Evolutionary conservation across 495 filamentous ascomycete species (phyloP).

Genomic region (Tuber magnatum): DNA sequence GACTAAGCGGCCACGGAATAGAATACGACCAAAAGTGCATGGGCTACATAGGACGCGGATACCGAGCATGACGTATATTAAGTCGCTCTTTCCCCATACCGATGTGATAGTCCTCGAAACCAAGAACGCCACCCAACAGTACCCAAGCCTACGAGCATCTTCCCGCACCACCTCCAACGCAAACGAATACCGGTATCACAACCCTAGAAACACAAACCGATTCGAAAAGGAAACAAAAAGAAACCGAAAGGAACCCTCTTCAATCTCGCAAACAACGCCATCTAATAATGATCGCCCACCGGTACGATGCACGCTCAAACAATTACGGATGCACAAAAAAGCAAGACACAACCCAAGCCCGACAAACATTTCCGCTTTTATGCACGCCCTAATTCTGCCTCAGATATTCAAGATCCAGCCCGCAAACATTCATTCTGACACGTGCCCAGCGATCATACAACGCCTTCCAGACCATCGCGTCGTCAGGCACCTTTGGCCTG

Average conservation of each 20-base stretch:
- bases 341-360: neutral
- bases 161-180: too few species aligned
- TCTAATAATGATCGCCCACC: neutral
- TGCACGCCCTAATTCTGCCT: neutral
- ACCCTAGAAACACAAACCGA: neutral
- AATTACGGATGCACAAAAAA: neutral
- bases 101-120: too few species aligned
- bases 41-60: too few species aligned
- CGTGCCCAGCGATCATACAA: slow-evolving; percentile 41
- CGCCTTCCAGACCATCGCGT: slow-evolving; percentile 45
- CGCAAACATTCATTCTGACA: slow-evolving; percentile 42
- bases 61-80: too few species aligned
- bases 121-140: too few species aligned
- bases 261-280: neutral
- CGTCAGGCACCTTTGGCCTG: slow-evolving; percentile 43
- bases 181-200: too few species aligned
- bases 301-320: neutral
- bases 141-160: too few species aligned
- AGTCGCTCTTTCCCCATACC: too few species aligned
- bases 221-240: neutral
- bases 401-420: slow-evolving; percentile 39
- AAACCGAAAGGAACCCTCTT: neutral
- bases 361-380: neutral
- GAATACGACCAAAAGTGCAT: too few species aligned
- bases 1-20: too few species aligned